phyloP scores from a whole-genome alignment of 2,329 filamentous ascomycete genomes.

The Venturiaceae sp. region DNA sequence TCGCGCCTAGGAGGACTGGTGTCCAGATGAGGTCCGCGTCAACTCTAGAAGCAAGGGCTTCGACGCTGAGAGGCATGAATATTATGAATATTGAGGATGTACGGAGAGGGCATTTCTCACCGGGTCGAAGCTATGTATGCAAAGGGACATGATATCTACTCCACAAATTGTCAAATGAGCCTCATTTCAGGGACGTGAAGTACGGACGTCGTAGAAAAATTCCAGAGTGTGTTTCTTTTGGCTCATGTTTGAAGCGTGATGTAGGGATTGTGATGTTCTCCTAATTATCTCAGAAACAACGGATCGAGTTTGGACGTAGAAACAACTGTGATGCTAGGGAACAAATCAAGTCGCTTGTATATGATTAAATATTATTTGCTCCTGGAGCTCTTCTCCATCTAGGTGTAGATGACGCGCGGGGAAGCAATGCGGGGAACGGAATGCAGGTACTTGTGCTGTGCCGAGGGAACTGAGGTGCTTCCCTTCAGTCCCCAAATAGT shows the following conservation, averaged over 20 bases:
- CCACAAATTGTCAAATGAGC: not conserved
- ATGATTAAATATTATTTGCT: no score
- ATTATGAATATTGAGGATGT: not conserved
- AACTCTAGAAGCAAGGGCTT: constrained; percentile 19
- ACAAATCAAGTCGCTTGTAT: no score
- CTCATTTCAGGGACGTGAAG: not conserved
- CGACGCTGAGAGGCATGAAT: constrained; percentile 12
- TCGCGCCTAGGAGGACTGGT: constrained; percentile 23
- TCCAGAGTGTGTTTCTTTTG: constrained; percentile 10
- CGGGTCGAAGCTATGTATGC: constrained; percentile 26
- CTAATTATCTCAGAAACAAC: no score
- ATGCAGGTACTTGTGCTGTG: not conserved
- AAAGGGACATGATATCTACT: constrained; percentile 24
- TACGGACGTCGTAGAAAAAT: constrained; percentile 19
- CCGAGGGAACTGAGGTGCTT: not conserved
- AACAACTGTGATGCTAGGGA: no score
- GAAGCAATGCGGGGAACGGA: not conserved
- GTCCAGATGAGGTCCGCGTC: constrained; percentile 16
- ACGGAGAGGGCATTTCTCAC: not conserved
- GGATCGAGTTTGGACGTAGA: no score
- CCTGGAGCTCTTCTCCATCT: no score
- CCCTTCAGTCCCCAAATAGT: no score
- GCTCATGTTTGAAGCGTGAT: not conserved
- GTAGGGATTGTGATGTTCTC: no score
- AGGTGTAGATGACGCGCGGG: no score